Evolutionary conservation across 2,329 filamentous ascomycete species (phyloP), one percentile per base, ranked within the genome.

Genomic region (Xylariaceae sp.): DNA sequence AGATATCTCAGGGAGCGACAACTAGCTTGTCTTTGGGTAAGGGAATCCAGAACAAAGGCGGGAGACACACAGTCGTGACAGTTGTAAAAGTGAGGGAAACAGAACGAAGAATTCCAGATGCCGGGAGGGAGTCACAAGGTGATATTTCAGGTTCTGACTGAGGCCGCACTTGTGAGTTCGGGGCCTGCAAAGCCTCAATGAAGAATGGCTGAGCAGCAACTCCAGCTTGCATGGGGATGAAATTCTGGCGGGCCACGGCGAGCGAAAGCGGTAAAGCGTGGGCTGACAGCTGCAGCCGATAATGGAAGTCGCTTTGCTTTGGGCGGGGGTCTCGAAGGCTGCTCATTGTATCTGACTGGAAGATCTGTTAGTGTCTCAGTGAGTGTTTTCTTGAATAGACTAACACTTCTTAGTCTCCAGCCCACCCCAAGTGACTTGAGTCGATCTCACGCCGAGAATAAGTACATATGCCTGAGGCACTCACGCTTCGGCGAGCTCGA

Each of bases 81-180:
- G 30, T 6, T 26, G 13, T 29, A 42, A 41, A 48, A 40, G 42
- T 35, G 43, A 41, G 43, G 41, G 43, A 50, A 47, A 50, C 26
- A 40, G 43, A 47, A 51, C 47, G 42, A 54, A 49, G 46, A 44
- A n/a, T 31, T 15, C 39, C 47, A 33, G 33, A 42, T 42, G 26
- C 43, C 50, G 58, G 53, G 54, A 56, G 56, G 57, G 59, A 61
- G 59, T 60, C 57, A 61, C 43, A 32, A 45, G 48, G 41, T 48
- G 57, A 57, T 63, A 62, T 63, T 60, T 63, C 56, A 62, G 45
- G 48, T 48, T 42, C 37, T 45, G 45, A 43, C 42, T 53, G 38
- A 47, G 45, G 50, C 40, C 41, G 41, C 33, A 53, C 49, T 45
- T 26, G 22, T 11, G 11, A 26, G 6, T 26, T 26, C 11, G 22